These are phyloP conservation scores for Wallacemonas sp. DNA, from an alignment of 208 protist species.

Conservation along the genomic window DNA sequence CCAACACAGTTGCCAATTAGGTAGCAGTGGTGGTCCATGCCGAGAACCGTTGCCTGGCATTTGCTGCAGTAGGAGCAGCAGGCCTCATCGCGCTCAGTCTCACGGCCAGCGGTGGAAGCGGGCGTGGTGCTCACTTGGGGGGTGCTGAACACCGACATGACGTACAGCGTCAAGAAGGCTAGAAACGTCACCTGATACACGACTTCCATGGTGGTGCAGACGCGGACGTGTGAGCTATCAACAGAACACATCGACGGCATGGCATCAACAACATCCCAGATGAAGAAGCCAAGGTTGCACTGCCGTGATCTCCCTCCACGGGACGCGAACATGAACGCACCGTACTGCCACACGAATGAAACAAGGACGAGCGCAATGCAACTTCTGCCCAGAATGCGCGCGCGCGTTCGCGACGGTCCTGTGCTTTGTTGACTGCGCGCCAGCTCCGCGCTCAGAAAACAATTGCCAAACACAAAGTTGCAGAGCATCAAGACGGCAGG, in stretches of 20 bases:
- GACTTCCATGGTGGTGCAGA: slow-evolving; percentile 28
- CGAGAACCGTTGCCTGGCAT: slow-evolving; percentile 33
- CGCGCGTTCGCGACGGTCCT: slow-evolving; percentile 17
- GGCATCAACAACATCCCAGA: slow-evolving; percentile 39
- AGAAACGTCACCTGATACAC: slow-evolving; percentile 30
- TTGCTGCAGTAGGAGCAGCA: slow-evolving; percentile 35
- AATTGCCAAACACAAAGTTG: slow-evolving; percentile 72
- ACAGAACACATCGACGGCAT: slow-evolving; percentile 13
- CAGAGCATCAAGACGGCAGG: slow-evolving; percentile 50
- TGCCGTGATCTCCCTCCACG: slow-evolving; percentile 9
- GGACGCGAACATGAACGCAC: slow-evolving; percentile 46
- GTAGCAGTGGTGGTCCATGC: slow-evolving; percentile 73
- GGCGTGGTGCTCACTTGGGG: slow-evolving; percentile 23
- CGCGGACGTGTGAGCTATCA: slow-evolving; percentile 9
- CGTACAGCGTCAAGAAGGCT: slow-evolving; percentile 33
- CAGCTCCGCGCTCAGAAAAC: slow-evolving; percentile 55
- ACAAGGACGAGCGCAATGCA: slow-evolving; percentile 34
- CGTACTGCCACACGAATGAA: slow-evolving; percentile 66
- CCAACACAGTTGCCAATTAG: slow-evolving; percentile 72
- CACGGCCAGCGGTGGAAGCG: neutral
- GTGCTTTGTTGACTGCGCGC: slow-evolving; percentile 30
- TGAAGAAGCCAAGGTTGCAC: slow-evolving; percentile 30
- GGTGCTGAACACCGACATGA: slow-evolving; percentile 44
- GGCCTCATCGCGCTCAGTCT: neutral
- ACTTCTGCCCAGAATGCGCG: slow-evolving; percentile 29